Evolutionary conservation across 306 rosid species (phyloP), one percentile per base, ranked within the genome.

Genomic region (Albizia julibrissin): DNA sequence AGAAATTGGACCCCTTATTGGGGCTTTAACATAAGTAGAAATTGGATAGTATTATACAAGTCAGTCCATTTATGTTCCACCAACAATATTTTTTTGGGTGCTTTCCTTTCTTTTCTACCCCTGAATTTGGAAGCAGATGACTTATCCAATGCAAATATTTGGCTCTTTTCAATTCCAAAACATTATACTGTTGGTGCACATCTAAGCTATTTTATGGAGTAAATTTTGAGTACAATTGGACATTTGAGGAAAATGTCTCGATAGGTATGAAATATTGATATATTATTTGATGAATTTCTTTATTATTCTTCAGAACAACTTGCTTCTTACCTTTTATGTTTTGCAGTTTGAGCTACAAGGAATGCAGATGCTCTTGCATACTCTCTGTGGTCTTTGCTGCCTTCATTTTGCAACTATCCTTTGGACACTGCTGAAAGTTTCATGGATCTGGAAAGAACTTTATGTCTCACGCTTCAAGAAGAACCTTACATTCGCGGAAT

Each of bases 361-460:
- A 90, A 87, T 87, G 86, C 90, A 49, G 94, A 95, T 74, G 88
- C 93, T 22, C 79, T 93, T 61, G 87, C 71, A 21, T 90, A 92
- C 86, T 90, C 99, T 46, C 82, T 95, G 86, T 95, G 97, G 98
- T 95, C 96, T 70, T 81, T 95, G 84, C 83, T 95, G 73, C 97
- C 98, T 86, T 90, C 99, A 59, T 91, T 95, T 87, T 95, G 99
- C 85, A 91, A 93, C 84, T 93, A 89, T 78, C 94, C 98, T 76
- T 80, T 86, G 71, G 98, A 95, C 88, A 90, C 91, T 65, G 88
- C 92, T 81, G 83, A 89, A 84, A 88, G 93, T 88, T 91, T 93
- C 82, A 85, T 80, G 76, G 86, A 80, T 78, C 86, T 95, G 50
- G 86, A 78, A 82, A 79, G 88, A 87, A 89, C 87, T 76, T 87